These are phyloP conservation scores for Ustilago bromivora DNA, from an alignment of 1,284 basidiomycete genomes.

Conservation along the genomic window DNA sequence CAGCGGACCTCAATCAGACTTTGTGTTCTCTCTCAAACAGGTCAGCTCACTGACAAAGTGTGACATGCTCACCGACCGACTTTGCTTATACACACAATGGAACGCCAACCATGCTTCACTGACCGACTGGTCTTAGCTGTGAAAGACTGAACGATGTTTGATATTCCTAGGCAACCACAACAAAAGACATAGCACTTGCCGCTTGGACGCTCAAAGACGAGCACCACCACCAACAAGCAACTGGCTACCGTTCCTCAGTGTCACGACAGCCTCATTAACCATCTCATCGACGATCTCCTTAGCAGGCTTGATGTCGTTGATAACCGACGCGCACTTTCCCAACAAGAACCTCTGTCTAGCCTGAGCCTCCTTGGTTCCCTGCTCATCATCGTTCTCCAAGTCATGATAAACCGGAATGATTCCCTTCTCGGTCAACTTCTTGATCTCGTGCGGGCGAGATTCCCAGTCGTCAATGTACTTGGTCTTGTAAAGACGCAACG, in stretches of 20 bases:
- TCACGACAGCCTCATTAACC: slow-evolving; percentile 57
- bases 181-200: neutral
- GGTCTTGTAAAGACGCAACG: slow-evolving; percentile 75
- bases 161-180: neutral
- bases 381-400: slow-evolving; percentile 62
- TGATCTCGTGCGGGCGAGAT: slow-evolving; percentile 64
- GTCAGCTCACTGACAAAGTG: no score
- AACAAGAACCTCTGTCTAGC: slow-evolving; percentile 57
- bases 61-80: no score
- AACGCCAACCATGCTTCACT: no score
- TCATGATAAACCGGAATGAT: slow-evolving; percentile 64
- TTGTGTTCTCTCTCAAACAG: no score
- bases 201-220: slow-evolving; percentile 19
- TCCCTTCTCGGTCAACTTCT: slow-evolving; percentile 60
- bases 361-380: slow-evolving; percentile 56
- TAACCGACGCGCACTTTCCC: slow-evolving; percentile 74
- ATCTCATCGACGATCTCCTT: slow-evolving; percentile 64
- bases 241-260: slow-evolving; percentile 46
- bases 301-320: slow-evolving; percentile 62
- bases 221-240: slow-evolving; percentile 42
- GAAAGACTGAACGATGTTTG: neutral
- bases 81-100: no score
- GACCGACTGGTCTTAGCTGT: no score
- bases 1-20: no score
- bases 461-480: slow-evolving; percentile 64